Conservation (phyloP, 2,329 filamentous ascomycete species). For the Xylaria sp. region DNA sequence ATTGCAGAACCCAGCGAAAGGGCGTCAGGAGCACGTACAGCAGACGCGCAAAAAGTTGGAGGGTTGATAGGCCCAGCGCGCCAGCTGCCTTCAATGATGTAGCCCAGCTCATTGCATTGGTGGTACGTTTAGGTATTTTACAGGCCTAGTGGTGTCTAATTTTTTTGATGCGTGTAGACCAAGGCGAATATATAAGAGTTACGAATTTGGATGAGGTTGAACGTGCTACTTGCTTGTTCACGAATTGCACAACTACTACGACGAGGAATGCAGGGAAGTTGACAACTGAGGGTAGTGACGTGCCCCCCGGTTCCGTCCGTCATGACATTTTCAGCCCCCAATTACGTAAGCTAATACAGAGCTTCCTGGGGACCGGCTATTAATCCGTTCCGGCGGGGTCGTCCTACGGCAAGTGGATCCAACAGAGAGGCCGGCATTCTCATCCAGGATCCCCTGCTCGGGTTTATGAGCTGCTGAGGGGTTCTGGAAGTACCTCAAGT, state of each 20-base stretch:
- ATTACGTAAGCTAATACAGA: slow-evolving; percentile 30
- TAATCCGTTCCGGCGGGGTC: slow-evolving; percentile 32
- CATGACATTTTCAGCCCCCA: neutral
- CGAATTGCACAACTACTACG: neutral
- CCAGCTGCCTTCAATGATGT: slow-evolving; percentile 39
- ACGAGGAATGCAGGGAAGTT: neutral
- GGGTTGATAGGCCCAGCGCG: slow-evolving; percentile 36
- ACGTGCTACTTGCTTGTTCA: neutral
- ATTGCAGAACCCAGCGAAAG: slow-evolving; percentile 46
- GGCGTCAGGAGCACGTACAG: slow-evolving; percentile 45
- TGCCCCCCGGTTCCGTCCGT: slow-evolving; percentile 5
- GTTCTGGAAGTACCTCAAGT: neutral
- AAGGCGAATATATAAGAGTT: neutral
- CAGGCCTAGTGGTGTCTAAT: slow-evolving; percentile 1
- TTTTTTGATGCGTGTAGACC: slow-evolving; percentile 1
- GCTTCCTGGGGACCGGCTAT: no score
- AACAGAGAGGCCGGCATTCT: neutral
- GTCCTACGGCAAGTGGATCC: neutral
- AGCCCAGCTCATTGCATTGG: slow-evolving; percentile 30
- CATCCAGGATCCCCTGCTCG: neutral
- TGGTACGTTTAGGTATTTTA: neutral
- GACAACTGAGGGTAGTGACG: neutral
- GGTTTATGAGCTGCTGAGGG: neutral
- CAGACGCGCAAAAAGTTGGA: slow-evolving; percentile 34
- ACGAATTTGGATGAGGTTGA: neutral